A percentile compares a stretch with the other conserved stretches of the same genome.
Evolutionary conservation across 148 eudicot species (phyloP).

Genomic region (Rhododendron griersonianum): DNA sequence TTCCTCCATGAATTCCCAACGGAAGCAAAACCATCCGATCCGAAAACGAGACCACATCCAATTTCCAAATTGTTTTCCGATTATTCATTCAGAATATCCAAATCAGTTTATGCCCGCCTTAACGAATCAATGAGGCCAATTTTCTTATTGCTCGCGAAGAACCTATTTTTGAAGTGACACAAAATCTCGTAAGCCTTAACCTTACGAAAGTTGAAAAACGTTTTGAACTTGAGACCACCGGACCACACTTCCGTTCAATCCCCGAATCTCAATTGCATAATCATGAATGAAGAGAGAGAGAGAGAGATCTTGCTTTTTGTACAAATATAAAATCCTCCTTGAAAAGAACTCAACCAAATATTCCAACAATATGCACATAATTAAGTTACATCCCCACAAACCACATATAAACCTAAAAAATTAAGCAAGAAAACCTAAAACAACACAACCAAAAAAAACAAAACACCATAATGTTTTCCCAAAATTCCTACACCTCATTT

Average conservation of each 20-base stretch:
- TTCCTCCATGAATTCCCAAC: background rate
- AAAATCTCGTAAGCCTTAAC: background rate
- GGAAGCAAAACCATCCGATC: background rate
- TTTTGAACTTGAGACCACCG: background rate
- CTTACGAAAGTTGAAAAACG: background rate
- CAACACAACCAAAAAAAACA: background rate
- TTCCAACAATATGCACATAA: slow-evolving; percentile 3
- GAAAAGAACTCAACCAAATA: background rate
- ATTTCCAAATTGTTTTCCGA: background rate
- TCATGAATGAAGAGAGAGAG: background rate
- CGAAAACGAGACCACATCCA: background rate
- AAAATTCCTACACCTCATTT: slow-evolving; percentile 7
- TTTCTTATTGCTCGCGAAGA: background rate
- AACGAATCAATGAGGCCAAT: background rate
- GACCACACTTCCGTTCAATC: background rate
- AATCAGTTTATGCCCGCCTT: background rate
- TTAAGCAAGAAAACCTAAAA: background rate
- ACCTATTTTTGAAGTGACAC: background rate
- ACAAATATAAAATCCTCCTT: background rate
- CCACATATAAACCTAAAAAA: background rate
- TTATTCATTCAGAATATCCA: background rate
- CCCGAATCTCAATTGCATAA: background rate
- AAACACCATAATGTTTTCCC: background rate
- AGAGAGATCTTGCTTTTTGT: background rate
- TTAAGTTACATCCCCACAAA: background rate